These are phyloP conservation scores for Talaromyces proteolyticus DNA, from an alignment of 495 filamentous ascomycete species.

Conservation along the genomic window DNA sequence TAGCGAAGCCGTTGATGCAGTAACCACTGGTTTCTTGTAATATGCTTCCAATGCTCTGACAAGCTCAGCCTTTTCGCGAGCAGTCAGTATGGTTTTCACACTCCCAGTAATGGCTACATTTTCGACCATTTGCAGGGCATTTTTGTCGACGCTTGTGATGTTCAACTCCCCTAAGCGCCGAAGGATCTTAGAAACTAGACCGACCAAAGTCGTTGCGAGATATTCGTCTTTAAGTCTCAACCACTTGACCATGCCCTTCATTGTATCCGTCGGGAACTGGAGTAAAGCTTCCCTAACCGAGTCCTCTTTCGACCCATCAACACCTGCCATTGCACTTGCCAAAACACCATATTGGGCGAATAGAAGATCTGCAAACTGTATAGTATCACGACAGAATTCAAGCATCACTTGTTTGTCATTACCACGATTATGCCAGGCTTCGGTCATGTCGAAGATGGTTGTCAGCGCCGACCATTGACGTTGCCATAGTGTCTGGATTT, in stretches of 20 bases:
- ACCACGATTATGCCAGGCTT: conserved; percentile 65
- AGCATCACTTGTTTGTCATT: conserved; percentile 71
- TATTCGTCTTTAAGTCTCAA: conserved; percentile 78
- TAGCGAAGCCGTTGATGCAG: conserved; percentile 36
- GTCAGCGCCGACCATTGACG: conserved; percentile 71
- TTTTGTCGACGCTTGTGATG: conserved; percentile 56
- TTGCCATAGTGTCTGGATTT: conserved; percentile 73
- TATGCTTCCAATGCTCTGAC: conserved; percentile 74
- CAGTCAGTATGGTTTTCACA: conserved; percentile 65
- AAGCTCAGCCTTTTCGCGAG: conserved; percentile 75
- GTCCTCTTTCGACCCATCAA: conserved; percentile 32
- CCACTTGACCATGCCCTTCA: conserved; percentile 71
- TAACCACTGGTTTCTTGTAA: conserved; percentile 48
- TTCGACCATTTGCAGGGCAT: conserved; percentile 55
- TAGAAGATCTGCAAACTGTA: conserved; percentile 82
- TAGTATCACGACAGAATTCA: conserved; percentile 88
- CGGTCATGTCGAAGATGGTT: conserved; percentile 76
- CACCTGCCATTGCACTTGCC: conserved; percentile 54
- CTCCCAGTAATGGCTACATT: conserved; percentile 50
- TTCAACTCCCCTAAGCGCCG: conserved; percentile 62
- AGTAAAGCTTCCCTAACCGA: conserved; percentile 35
- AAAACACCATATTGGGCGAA: conserved; percentile 80
- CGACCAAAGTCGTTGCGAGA: conserved; percentile 68
- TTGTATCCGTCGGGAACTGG: conserved; percentile 56
- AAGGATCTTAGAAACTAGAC: conserved; percentile 63